Conservation (phyloP, 169 alveolate genomes). For the Theileria orientalis region DNA sequence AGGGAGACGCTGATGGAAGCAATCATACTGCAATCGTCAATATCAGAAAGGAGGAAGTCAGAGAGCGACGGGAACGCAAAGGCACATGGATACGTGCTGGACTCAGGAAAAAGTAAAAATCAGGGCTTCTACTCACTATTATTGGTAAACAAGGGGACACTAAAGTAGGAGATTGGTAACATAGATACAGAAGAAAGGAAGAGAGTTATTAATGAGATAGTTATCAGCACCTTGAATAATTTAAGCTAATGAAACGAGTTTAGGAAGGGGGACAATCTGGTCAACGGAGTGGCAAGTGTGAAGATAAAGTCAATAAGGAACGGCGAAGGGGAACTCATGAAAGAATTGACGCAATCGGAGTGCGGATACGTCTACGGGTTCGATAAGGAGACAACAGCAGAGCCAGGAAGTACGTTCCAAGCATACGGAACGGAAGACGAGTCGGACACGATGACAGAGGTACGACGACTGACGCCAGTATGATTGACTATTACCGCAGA, state of each 20-base stretch:
- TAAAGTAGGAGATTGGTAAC: conserved; percentile 6
- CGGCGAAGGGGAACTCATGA: conserved; percentile 26
- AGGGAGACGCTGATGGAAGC: conserved; percentile 33
- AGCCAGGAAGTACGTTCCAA: conserved; percentile 29
- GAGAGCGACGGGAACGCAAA: conserved; percentile 24
- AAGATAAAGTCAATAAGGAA: conserved; percentile 29
- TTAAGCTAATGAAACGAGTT: background rate
- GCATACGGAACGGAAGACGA: conserved; percentile 18
- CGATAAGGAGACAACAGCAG: conserved; percentile 20
- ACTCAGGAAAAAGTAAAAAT: conserved; percentile 36
- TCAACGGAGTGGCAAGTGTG: conserved; percentile 8
- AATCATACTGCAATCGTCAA: conserved; percentile 33
- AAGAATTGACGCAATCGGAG: conserved; percentile 33
- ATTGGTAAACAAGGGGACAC: conserved; percentile 43
- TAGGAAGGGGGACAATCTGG: conserved; percentile 32
- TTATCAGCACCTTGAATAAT: background rate
- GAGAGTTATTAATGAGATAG: background rate
- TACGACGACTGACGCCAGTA: too few relatives aligned
- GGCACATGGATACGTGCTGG: conserved; percentile 52
- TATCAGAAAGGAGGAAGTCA: background rate
- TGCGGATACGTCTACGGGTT: conserved; percentile 40
- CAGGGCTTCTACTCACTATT: conserved; percentile 33
- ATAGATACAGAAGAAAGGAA: background rate
- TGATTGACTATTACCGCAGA: too few relatives aligned
- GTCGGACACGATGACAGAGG: conserved; percentile 32